Base-by-base conservation (phyloP, 2,329 filamentous ascomycete species). In the Coleophoma eucalyptorum region DNA sequence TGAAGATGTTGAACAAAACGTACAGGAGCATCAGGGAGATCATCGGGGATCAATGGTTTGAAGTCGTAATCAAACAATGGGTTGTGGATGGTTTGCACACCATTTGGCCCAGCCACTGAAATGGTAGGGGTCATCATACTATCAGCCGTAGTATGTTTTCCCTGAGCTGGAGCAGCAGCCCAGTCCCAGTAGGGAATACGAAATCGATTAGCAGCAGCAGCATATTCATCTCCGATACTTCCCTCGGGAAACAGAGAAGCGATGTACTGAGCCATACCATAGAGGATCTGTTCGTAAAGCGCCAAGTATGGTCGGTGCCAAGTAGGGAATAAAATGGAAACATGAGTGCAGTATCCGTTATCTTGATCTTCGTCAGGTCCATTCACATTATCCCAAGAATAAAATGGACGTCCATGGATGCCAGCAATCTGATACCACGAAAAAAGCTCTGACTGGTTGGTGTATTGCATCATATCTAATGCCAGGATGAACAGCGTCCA, bases 21-120 rank as follows among this genome's bases (percentile, higher is more conserved):
- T 68, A 87, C 85, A 3, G 84, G 83, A 37, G 70, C 65, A 62
- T 80, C 77, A 31, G 79, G 75, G 54, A 89, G 78, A 31, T 82
- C 80, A 58, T 16, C 72, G 50, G 35, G 65, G 70, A 44, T 63
- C 62, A 51, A 57, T 55, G 58, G 58, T 13, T 76, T 74, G 62
- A 79, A 83, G 4, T 56, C 64, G 62, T 75, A 84, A 51, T 70
- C 74, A 57, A 71, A 73, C 1, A 84, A 65, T 7, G 81, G 80
- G 58, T 83, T 84, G 37, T 67, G 65, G 32, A 81, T 61, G 3
- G 43, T 56, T 49, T 64, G 61, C n/a, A 34, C 38, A 3, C 62
- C 62, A 4, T 74, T 78, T 31, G 83, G 82, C 0, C 82, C 82
- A 48, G 76, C 71, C 12, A 84, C 72, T 26, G 72, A 65, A 35